phyloP scores from a whole-genome alignment of 208 protist species.

The Trichomonas gallinae region DNA sequence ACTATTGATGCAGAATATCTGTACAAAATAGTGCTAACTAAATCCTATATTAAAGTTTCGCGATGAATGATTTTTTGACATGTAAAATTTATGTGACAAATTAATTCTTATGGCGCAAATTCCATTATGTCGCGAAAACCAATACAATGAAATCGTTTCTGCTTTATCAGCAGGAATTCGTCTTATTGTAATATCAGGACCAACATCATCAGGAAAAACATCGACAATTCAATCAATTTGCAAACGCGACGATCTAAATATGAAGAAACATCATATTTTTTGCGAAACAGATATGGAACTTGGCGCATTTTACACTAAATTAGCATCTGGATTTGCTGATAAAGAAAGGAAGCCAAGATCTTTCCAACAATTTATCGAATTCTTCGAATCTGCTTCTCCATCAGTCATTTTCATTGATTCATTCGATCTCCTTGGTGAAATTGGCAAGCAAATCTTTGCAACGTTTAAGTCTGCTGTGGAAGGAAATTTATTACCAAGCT shows the following conservation, averaged over 20 bases:
- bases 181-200: background rate
- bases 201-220: background rate
- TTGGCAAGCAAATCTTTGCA: background rate
- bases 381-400: background rate
- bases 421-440: background rate
- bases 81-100: no score
- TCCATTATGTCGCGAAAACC: background rate
- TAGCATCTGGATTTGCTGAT: background rate
- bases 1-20: no score
- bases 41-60: no score
- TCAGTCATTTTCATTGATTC: background rate
- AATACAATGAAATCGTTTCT: background rate
- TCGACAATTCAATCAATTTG: background rate
- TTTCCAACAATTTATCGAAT: background rate
- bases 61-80: no score
- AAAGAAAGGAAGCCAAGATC: background rate
- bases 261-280: background rate
- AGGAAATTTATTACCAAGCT: background rate
- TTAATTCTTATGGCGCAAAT: background rate
- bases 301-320: background rate
- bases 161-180: background rate
- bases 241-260: background rate
- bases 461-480: background rate
- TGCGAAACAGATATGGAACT: background rate
- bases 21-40: no score